Evolutionary conservation across 441 rosid species (phyloP), one percentile per base, ranked within the genome.

Genomic region (Hura crepitans): DNA sequence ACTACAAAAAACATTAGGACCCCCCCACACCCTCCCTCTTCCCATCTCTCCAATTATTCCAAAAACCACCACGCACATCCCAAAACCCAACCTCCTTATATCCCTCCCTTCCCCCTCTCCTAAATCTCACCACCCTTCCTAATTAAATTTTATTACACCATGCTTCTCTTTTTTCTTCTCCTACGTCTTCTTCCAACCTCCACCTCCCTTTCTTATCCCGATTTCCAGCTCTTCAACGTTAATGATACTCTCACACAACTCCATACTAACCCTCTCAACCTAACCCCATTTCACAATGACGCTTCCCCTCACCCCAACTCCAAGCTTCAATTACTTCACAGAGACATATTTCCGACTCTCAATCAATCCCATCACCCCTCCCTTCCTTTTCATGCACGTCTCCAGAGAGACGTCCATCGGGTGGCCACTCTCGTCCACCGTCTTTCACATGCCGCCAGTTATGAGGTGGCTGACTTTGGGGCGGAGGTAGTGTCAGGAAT

Each of bases 401-500:
- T 92, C 75, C 80, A 80, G 0, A 72, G 97, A 66, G 99, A 94
- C 66, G 70, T 61, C 0, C 75, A 64, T 25, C 81, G 99, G 80
- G 96, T 84, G 42, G 67, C 86, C 35, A 51, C 72, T 78, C 77
- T 94, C 61, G 57, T 78, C 68, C 89, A 80, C 54, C 90, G 84
- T 14, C 81, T 94, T 28, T 77, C 87, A 5, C 65, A 73, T 0
- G 60, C 33, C 42, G 12, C 14, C 12, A 47, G 5, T 28, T 77
- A 77, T 43, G 35, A 75, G 33, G 74, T 72, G 62, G 69, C 80
- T 42, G 92, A 85, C 64, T 82, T 85, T 8, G 89, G 88, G 4
- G 82, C 88, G 47, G 96, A 86, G 28, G 93, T 84, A 43, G 86
- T 39, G 4, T 95, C 99, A 1, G 99, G 99, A 14, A 89, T 87